A percentile compares a stretch with the other conserved stretches of the same genome.
phyloP scores from a whole-genome alignment of 2,329 filamentous ascomycete genomes.

The Pseudocercospora musae region DNA sequence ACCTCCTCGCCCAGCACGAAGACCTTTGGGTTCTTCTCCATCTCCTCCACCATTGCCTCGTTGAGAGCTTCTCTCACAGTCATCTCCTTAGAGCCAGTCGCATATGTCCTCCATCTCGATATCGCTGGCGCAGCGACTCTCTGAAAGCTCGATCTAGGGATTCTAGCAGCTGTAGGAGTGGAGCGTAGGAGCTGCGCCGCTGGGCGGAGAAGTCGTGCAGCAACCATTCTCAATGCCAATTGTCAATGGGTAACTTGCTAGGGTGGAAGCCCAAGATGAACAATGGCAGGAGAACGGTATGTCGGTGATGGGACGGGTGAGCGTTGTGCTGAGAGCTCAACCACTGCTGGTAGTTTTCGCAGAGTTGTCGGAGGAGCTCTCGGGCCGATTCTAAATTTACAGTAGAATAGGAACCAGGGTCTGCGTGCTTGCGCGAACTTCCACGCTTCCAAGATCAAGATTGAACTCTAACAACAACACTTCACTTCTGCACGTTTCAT shows the following conservation, averaged over 20 bases:
- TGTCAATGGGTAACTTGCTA: constrained; percentile 7
- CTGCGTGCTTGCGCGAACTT: neutral
- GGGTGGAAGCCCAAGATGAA: constrained; percentile 1
- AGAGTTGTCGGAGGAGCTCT: neutral
- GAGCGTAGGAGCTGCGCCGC: constrained; percentile 61
- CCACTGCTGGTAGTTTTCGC: neutral
- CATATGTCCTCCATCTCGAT: constrained; percentile 53
- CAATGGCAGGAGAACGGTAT: neutral
- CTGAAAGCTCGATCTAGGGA: constrained; percentile 53
- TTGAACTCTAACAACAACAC: constrained; percentile 2
- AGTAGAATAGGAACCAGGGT: neutral
- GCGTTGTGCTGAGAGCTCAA: constrained; percentile 7
- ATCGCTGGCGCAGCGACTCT: constrained; percentile 48
- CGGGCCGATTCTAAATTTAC: neutral
- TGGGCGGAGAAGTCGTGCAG: constrained; percentile 61
- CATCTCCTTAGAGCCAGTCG: constrained; percentile 77
- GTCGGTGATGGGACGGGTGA: neutral
- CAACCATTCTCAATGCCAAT: constrained; percentile 47
- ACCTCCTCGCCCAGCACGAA: constrained; percentile 97
- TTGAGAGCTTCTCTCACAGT: constrained; percentile 97
- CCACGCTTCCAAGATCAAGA: constrained; percentile 1
- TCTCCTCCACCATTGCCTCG: constrained; percentile 95
- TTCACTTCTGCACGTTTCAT: neutral
- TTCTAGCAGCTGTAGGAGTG: constrained; percentile 45
- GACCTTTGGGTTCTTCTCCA: constrained; percentile 90